Percentiles rank a stretch among this genome's conserved stretches.
Evolutionary conservation across 2,329 filamentous ascomycete genomes (phyloP).

Genomic region (Davidsoniella eucalypti): DNA sequence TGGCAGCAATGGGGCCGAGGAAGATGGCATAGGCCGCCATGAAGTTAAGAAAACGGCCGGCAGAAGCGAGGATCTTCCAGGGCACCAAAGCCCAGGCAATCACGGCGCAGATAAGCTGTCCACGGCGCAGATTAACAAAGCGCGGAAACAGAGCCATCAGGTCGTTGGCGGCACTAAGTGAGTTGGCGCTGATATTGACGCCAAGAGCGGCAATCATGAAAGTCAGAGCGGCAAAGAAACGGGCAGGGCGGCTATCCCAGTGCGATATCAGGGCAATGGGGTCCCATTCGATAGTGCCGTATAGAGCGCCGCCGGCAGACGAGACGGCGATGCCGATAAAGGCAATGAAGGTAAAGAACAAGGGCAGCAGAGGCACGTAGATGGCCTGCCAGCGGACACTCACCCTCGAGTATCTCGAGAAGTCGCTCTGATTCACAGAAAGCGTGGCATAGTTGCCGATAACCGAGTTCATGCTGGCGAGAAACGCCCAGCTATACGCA

Average conservation of each 20-base stretch:
- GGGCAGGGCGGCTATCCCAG: constrained; percentile 27
- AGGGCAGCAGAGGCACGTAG: constrained; percentile 19
- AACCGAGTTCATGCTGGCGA: constrained; percentile 29
- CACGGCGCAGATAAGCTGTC: constrained; percentile 10
- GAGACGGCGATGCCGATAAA: constrained; percentile 28
- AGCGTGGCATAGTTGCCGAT: constrained; percentile 33
- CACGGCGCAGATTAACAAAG: constrained; percentile 13
- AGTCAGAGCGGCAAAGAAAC: constrained; percentile 31
- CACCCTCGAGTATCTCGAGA: constrained; percentile 17
- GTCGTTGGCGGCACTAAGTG: constrained; percentile 13
- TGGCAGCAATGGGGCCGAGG: constrained; percentile 17
- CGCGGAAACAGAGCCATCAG: constrained; percentile 12
- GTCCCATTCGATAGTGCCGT: constrained; percentile 27
- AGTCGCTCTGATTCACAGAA: constrained; percentile 33
- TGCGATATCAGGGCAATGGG: constrained; percentile 27
- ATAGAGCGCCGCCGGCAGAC: constrained; percentile 23
- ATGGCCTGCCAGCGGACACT: constrained; percentile 8
- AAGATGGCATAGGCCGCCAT: constrained; percentile 18
- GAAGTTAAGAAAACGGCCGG: constrained; percentile 16
- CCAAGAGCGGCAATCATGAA: constrained; percentile 30
- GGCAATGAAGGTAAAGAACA: constrained; percentile 26
- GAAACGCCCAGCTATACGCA: constrained; percentile 26
- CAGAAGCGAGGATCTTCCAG: constrained; percentile 17
- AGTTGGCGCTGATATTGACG: constrained; percentile 13
- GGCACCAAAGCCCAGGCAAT: constrained; percentile 12